Conservation (phyloP, 176 grass and related monocot genomes). For the Leersia perrieri region DNA sequence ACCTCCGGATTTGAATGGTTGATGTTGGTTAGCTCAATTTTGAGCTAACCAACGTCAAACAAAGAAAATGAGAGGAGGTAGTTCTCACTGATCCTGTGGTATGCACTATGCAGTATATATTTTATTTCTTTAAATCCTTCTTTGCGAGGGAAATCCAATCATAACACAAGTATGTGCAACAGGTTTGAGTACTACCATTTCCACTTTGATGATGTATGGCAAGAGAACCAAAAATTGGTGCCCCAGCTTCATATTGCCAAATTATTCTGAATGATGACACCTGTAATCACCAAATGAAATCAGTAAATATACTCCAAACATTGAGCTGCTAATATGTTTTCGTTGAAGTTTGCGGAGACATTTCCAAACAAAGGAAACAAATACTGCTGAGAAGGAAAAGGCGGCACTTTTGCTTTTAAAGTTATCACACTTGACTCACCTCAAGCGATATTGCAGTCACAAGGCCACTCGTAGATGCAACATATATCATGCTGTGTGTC, state of each 20-base stretch:
- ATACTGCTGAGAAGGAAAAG: background rate
- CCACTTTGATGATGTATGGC: constrained; percentile 54
- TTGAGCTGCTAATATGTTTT: background rate
- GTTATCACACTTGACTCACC: constrained; percentile 38
- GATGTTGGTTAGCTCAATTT: too few species aligned
- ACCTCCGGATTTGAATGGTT: too few species aligned
- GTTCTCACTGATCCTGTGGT: background rate
- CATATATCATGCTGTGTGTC: constrained; percentile 61
- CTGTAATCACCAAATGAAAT: constrained; percentile 48
- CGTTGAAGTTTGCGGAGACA: constrained; percentile 7
- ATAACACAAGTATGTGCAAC: background rate
- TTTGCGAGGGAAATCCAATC: background rate
- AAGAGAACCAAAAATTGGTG: constrained; percentile 79
- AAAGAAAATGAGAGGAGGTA: too few species aligned
- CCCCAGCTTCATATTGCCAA: constrained; percentile 67
- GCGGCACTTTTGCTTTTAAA: background rate
- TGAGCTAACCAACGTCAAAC: too few species aligned
- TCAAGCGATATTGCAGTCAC: constrained; percentile 70
- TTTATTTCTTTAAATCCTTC: background rate
- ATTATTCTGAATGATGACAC: constrained; percentile 42
- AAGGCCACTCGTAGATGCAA: constrained; percentile 76
- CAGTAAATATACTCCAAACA: constrained; percentile 5
- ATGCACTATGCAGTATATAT: background rate
- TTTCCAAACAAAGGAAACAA: background rate
- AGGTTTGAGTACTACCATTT: constrained; percentile 52